Evolutionary conservation across 129 eudicot genomes (phyloP), one percentile per base, ranked within the genome.

Genomic region (Ambrosia artemisiifolia): DNA sequence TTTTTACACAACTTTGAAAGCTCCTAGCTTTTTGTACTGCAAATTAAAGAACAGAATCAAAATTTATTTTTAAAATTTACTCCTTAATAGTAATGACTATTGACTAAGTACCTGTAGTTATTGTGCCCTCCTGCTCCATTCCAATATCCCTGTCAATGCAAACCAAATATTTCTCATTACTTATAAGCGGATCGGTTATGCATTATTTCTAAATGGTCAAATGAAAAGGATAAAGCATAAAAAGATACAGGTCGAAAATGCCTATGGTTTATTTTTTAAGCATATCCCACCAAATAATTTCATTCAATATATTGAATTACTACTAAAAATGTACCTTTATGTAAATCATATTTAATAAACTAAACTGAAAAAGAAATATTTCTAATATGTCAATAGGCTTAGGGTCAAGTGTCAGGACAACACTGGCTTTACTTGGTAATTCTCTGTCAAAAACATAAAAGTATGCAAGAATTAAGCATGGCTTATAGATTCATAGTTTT

Each of bases 121-220:
- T 91, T 88, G 84, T 95, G 99, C 60, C 91, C 83, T 56, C 99
- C 97, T 67, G 99, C 99, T 74, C 99, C 99, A 62, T 94, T 94
- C 99, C 97, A 90, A 91, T 94, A 97, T 62, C 99, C 99, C 96
- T 92, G 76, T 56, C 74, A 75, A 61, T 55, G 38, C 17, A 70
- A 71, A 34, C 7, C 16, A 70, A 16, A 56, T 55, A 24, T 7
- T 7, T 2, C n/a, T n/a, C n/a, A n/a, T n/a, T n/a, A 40, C 42
- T 14, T 36, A 64, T 34, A 16, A 63, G 13, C 13, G 1, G 4
- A 16, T 46, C 3, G 14, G 11, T 10, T 10, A 30, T 33, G 30
- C 2, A 1, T 1, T 44, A 6, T 56, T 32, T 17, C 42, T 57
- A 24, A 24, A 20, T 16, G 38, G 16, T 24, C 30, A 57, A 57